phyloP scores from a whole-genome alignment of 768 basidiomycete species.

The Paxillus ammoniavirescens region DNA sequence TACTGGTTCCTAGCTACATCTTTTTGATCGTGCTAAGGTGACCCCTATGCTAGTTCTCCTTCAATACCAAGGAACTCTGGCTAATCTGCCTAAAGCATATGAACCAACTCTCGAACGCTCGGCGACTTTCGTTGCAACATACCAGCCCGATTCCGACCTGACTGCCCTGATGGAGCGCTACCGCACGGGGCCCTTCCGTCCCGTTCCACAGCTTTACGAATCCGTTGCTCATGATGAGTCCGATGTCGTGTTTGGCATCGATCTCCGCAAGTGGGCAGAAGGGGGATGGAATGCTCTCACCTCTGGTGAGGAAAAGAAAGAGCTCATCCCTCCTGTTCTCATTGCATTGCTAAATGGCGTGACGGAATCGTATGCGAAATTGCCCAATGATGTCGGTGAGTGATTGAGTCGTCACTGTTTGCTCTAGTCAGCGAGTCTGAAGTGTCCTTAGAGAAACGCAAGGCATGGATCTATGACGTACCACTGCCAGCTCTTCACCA shows the following conservation, averaged over 20 bases:
- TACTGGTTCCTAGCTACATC: constrained; percentile 21
- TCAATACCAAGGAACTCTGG: constrained; percentile 82
- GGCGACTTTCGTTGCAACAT: constrained; percentile 74
- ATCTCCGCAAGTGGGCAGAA: constrained; percentile 89
- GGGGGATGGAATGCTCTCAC: constrained; percentile 65
- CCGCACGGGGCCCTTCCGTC: constrained; percentile 91
- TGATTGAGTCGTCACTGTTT: constrained; percentile 1
- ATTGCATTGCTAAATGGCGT: constrained; percentile 63
- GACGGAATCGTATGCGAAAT: constrained; percentile 56
- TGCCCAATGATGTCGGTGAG: constrained; percentile 65
- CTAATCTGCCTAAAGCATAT: constrained; percentile 67
- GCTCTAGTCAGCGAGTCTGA: not conserved
- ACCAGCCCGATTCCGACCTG: constrained; percentile 85
- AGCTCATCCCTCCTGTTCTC: constrained; percentile 71
- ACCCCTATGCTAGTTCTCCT: constrained; percentile 56
- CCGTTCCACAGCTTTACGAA: constrained; percentile 82
- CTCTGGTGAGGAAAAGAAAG: constrained; percentile 57
- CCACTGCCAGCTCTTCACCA: constrained; percentile 82
- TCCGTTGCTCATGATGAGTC: constrained; percentile 78
- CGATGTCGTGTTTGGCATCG: constrained; percentile 89
- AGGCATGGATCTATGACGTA: constrained; percentile 94
- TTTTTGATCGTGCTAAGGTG: not conserved
- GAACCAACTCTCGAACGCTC: constrained; percentile 67
- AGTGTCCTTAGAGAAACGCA: constrained; percentile 66
- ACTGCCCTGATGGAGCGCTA: constrained; percentile 88